Base-by-base conservation (phyloP, 73 alveolate genomes). In the Tetrahymena elliotti region DNA sequence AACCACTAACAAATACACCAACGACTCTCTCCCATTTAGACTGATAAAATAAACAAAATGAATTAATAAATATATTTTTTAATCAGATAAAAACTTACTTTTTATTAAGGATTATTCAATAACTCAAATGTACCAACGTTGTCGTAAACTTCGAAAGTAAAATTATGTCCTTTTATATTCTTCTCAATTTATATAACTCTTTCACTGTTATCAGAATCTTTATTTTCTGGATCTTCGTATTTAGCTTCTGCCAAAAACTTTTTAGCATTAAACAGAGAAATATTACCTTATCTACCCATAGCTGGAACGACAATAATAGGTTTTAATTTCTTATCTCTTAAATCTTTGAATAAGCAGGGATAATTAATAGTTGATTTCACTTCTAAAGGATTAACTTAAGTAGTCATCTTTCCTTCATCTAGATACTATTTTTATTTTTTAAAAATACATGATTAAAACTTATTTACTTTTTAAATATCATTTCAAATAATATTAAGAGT, bases 21-120 rank as follows among this genome's bases (percentile, higher is more conserved):
- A 96, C 98, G 8, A 96, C 98, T 92, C 97, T 96, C 93, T 96
- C 96, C 98, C 98, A 96, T 93, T 96, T 97, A 27, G 88, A 68
- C 88, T 68, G n/a, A n/a, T n/a, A 27, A 6, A 27, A 24, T 68
- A 68, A 68, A 68, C 16, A 22, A 68, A 27, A 68, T 24, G 2
- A 27, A 27, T 18, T 2, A 22, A 22, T 24, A 4, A 0, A 15
- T n/a, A 1, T 7, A 18, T 5, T 18, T 24, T 3, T 68, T 3
- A 68, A 68, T 3, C 0, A 68, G n/a, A 6, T 0, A 27, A 93
- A 68, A 94, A 93, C 52, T 95, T 94, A 94, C 96, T 68, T 95
- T 95, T 94, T 93, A 94, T 95, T 96, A 83, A 20, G 96, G 97
- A 93, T 96, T 96, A 4, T 96, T 94, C 52, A 93, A 68, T 6